Evolutionary conservation across 768 basidiomycete species (phyloP).

Genomic region (Termitomyces sp.): DNA sequence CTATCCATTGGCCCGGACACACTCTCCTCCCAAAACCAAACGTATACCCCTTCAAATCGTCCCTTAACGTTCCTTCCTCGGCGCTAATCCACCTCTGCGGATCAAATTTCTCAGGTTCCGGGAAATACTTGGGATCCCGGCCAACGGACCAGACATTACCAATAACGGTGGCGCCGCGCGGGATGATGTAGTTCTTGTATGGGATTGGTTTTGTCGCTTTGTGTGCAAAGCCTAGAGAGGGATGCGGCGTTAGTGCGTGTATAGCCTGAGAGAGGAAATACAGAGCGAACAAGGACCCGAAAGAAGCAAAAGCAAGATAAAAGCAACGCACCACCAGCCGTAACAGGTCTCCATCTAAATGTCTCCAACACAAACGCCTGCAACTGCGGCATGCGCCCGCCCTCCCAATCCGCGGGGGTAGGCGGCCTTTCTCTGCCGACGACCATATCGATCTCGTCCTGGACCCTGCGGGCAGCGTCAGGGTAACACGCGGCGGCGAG

Average conservation of each 20-base stretch:
- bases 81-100: constrained; percentile 50
- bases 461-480: constrained; percentile 42
- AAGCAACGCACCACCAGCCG: constrained; percentile 30
- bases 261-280: background rate
- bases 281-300: background rate
- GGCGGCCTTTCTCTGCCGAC: constrained; percentile 37
- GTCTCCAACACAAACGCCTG: constrained; percentile 46
- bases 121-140: constrained; percentile 52
- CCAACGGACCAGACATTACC: constrained; percentile 61
- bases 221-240: constrained; percentile 47
- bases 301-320: background rate
- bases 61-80: constrained; percentile 36
- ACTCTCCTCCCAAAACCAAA: constrained; percentile 62
- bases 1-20: constrained; percentile 64
- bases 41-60: constrained; percentile 45
- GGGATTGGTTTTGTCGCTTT: constrained; percentile 58
- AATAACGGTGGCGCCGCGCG: constrained; percentile 50
- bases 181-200: constrained; percentile 49
- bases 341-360: constrained; percentile 48
- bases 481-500: constrained; percentile 55
- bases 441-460: constrained; percentile 49
- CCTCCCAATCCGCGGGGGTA: background rate
- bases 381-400: constrained; percentile 24
- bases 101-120: constrained; percentile 52
- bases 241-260: too few species aligned